A percentile compares a stretch with the other conserved stretches of the same genome.
Conservation (phyloP, 176 grass and related monocot species). For the Typha latifolia region DNA sequence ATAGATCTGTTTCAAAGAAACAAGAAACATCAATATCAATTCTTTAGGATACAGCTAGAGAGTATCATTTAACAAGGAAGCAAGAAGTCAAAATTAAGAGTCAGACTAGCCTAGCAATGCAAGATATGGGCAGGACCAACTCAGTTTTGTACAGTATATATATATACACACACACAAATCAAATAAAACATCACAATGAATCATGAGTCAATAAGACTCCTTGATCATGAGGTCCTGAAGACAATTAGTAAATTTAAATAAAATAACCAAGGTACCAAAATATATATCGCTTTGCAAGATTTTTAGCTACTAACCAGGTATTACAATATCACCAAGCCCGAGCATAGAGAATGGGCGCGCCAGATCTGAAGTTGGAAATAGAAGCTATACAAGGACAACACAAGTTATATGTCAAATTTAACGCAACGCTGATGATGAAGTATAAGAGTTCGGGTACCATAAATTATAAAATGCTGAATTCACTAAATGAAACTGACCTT, state of each 20-base stretch:
- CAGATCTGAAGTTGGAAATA: slow-evolving; percentile 76
- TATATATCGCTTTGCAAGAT: background rate
- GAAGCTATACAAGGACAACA: slow-evolving; percentile 38
- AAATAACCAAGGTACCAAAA: background rate
- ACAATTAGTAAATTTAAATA: background rate
- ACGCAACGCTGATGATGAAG: background rate
- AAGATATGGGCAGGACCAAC: too few species aligned
- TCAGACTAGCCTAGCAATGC: too few species aligned
- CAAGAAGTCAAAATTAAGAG: too few species aligned
- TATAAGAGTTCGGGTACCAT: background rate
- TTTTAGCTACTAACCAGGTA: slow-evolving; percentile 48
- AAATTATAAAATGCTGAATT: background rate
- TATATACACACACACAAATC: too few species aligned
- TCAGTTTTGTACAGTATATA: too few species aligned
- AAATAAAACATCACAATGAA: too few species aligned
- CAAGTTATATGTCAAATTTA: background rate
- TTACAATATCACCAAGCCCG: slow-evolving; percentile 95
- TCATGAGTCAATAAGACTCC: background rate
- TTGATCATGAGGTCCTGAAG: background rate
- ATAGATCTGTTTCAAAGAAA: too few species aligned
- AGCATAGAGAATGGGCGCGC: slow-evolving; percentile 77
- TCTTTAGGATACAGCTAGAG: too few species aligned
- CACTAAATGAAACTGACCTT: slow-evolving; percentile 37
- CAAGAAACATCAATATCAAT: too few species aligned
- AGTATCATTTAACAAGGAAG: too few species aligned